Evolutionary conservation across 306 rosid species (phyloP).

Genomic region (Gillenia trifoliata): DNA sequence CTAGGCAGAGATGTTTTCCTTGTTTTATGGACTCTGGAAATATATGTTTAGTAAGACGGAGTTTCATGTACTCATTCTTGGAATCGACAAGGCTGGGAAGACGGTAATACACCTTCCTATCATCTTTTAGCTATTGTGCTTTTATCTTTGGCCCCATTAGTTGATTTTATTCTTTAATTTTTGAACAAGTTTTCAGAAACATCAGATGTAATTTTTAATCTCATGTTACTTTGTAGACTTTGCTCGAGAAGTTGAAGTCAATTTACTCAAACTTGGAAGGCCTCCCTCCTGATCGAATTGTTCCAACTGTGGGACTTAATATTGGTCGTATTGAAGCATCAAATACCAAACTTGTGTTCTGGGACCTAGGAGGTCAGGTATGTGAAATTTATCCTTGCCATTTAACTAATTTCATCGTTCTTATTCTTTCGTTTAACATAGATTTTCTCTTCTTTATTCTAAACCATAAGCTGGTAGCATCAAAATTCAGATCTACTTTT

Average conservation of each 20-base stretch:
- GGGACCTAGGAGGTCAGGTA: conserved; percentile 99
- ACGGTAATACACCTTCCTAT: conserved; percentile 52
- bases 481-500: background rate
- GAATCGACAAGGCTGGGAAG: conserved; percentile 99
- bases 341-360: conserved; percentile 78
- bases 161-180: background rate
- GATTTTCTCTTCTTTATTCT: background rate
- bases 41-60: conserved; percentile 80
- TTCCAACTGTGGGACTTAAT: conserved; percentile 97
- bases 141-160: background rate
- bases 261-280: conserved; percentile 74
- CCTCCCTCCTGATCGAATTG: conserved; percentile 91
- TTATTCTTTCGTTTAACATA: background rate
- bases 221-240: conserved; percentile 50
- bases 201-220: conserved; percentile 6
- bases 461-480: background rate
- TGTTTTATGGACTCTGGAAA: conserved; percentile 96
- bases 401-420: background rate
- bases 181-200: background rate
- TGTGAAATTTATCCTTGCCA: background rate
- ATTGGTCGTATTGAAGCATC: conserved; percentile 91
- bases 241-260: conserved; percentile 92
- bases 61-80: conserved; percentile 94
- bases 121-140: background rate
- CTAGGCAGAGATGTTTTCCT: conserved; percentile 68